Evolutionary conservation across 345 rosid species (phyloP).

Genomic region (Populus euphratica): DNA sequence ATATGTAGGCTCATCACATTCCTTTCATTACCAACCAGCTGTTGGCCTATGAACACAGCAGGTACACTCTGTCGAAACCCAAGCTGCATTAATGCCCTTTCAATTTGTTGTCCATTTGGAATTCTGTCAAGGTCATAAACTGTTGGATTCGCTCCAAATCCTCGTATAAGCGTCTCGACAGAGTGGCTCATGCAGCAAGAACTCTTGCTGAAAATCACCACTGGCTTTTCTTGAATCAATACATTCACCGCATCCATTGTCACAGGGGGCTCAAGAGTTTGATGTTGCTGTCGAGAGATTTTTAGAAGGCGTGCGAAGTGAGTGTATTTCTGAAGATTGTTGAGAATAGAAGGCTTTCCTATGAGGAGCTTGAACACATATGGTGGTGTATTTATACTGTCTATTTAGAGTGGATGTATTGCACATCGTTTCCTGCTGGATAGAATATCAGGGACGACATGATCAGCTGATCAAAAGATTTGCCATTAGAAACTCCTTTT

Average conservation of each 20-base stretch:
- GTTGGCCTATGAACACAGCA: slow-evolving; percentile 26
- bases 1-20: slow-evolving; percentile 28
- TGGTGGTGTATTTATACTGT: slow-evolving; percentile 27
- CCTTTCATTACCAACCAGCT: slow-evolving; percentile 20
- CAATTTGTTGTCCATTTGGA: slow-evolving; percentile 25
- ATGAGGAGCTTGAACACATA: slow-evolving; percentile 7
- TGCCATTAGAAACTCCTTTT: neutral
- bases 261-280: neutral
- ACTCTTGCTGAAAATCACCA: slow-evolving; percentile 31
- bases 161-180: slow-evolving; percentile 18
- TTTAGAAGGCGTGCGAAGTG: neutral
- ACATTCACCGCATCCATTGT: slow-evolving; percentile 19
- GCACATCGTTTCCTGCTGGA: neutral
- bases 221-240: slow-evolving; percentile 17
- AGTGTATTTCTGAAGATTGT: neutral
- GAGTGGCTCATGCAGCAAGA: slow-evolving; percentile 33
- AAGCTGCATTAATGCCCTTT: slow-evolving; percentile 23
- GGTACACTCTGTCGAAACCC: slow-evolving; percentile 28
- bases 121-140: slow-evolving; percentile 27
- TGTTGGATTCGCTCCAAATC: slow-evolving; percentile 31
- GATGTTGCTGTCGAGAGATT: neutral
- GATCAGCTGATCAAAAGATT: neutral
- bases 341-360: neutral
- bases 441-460: neutral
- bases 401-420: neutral